These are phyloP conservation scores for Aureobasidium sp. DNA, from an alignment of 2,329 filamentous ascomycete species.

Conservation along the genomic window DNA sequence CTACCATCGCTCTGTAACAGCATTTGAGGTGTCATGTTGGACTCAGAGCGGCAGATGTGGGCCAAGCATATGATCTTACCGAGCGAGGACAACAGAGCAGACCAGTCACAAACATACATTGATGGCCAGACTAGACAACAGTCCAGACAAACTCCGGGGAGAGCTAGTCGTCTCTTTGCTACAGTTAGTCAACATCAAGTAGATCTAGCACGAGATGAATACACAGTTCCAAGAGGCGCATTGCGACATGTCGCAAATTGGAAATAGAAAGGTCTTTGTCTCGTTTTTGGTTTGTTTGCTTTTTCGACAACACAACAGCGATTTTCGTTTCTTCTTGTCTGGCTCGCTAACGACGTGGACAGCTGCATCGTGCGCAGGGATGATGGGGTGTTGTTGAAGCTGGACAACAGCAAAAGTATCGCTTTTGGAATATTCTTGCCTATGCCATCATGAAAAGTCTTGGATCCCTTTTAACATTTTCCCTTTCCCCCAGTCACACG, in stretches of 20 bases:
- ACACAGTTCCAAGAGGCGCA: neutral
- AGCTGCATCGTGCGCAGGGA: neutral
- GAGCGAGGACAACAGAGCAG: neutral
- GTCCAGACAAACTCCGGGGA: neutral
- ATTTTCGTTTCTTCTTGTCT: neutral
- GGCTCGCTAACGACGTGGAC: neutral
- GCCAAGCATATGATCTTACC: neutral
- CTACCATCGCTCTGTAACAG: neutral
- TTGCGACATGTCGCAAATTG: neutral
- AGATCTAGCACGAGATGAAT: neutral
- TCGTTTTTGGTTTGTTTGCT: slow-evolving; percentile 4
- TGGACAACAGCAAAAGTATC: slow-evolving; percentile 3
- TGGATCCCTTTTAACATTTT: neutral
- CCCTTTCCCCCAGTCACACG: neutral
- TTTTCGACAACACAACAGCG: slow-evolving; percentile 2
- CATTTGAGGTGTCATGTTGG: too few species aligned
- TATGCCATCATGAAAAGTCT: slow-evolving; percentile 9
- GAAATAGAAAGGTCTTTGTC: neutral
- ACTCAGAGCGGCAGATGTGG: too few species aligned
- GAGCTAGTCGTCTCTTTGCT: neutral
- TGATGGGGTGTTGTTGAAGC: neutral
- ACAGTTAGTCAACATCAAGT: neutral
- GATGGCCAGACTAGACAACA: neutral
- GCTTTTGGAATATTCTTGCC: slow-evolving; percentile 3
- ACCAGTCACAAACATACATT: neutral